Base-by-base conservation (phyloP, 805 yeast species). In the Kodamaea hsintzibuensis region DNA sequence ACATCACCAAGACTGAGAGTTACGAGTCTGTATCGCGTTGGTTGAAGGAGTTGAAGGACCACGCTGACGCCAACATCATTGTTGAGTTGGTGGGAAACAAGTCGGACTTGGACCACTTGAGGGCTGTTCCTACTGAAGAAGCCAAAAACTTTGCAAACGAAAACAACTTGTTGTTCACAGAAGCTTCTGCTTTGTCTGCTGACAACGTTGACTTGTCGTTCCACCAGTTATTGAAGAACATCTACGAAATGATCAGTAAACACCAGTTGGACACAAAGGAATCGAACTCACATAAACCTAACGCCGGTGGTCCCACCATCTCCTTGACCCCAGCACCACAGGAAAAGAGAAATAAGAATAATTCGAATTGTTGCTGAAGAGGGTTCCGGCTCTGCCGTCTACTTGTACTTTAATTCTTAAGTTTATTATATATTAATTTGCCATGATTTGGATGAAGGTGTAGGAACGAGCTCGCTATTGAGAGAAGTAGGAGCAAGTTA, bases 81-180 rank as follows among this genome's bases (percentile, higher is more conserved):
- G 91, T 93, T 64, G 97, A 93, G 55, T 79, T 92, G 61, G 95
- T 91, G 59, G 97, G 97, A 64, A 92, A 91, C 75, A 92, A 92
- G 72, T 83, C 89, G 33, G 98, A 92, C 78, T 79, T 91, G 69
- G 89, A 86, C 61, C 98, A 93, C 72, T 78, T 91, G 67, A 84
- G 99, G 66, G 97, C 97, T 0, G 97, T 95, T 17, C 97, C 98
- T 56, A 92, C 98, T 33, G 98, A 95, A 55, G 99, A 95, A 74
- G 99, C 98, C 55, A 88, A 86, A 73, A 89, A 87, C 66, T 92
- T 92, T 75, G 97, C 97, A 40, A 83, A 89, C 56, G 98, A 95
- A 73, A 92, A 95, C 76, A 89, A 84, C 70, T 80, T 95, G 63
- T 78, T 95, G 64, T 95, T 95, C 70, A 93, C 97, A 46, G 99